Evolutionary conservation across 2,329 filamentous ascomycete genomes (phyloP).

Genomic region (Sclerotinia sclerotiorum): DNA sequence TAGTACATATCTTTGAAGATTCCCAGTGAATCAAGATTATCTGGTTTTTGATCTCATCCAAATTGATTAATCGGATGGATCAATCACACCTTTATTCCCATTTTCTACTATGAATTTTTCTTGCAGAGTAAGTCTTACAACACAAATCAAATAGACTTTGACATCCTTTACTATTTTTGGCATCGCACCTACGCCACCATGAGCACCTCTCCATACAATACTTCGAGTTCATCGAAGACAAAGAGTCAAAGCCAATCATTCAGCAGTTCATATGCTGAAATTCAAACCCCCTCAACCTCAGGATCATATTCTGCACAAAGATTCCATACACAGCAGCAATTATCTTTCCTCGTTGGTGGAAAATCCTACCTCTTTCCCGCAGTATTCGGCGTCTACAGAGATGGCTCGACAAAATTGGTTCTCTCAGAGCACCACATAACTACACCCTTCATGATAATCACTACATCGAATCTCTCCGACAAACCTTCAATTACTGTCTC

Average conservation of each 20-base stretch:
- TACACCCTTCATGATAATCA: slow-evolving; percentile 9
- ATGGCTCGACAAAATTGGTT: background rate
- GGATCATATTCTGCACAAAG: background rate
- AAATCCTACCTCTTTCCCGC: slow-evolving; percentile 5
- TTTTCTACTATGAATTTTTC: background rate
- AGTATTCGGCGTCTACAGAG: slow-evolving; percentile 10
- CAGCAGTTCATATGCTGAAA: slow-evolving; percentile 3
- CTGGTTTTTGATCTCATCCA: background rate
- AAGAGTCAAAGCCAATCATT: slow-evolving; percentile 5
- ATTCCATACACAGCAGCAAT: background rate
- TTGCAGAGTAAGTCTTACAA: background rate
- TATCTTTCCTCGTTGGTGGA: background rate
- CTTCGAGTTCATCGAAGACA: background rate
- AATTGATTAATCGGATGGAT: background rate
- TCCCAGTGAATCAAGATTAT: background rate
- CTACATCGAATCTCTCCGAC: background rate
- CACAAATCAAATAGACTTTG: background rate
- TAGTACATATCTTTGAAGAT: background rate
- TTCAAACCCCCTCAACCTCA: background rate
- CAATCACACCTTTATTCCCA: background rate
- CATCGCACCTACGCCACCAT: background rate
- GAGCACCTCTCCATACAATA: background rate
- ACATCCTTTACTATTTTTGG: background rate
- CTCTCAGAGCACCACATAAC: background rate
- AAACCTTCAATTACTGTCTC: slow-evolving; percentile 2